Evolutionary conservation across 768 basidiomycete species (phyloP).

Genomic region (Boletus rubroflammeus): DNA sequence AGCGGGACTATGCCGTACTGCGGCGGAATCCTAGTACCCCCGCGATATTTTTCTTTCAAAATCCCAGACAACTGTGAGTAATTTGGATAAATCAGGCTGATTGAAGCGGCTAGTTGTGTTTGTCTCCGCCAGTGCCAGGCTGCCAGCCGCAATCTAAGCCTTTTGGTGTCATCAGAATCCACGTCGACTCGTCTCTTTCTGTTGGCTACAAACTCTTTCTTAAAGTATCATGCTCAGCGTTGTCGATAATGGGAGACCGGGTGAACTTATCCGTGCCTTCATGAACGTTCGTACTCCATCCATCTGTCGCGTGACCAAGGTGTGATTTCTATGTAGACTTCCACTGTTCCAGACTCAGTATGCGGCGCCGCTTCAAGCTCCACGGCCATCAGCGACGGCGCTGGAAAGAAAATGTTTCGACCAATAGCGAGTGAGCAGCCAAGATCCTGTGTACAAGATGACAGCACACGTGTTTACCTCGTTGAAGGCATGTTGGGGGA

Average conservation of each 20-base stretch:
- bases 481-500: conserved; percentile 8
- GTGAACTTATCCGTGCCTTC: background rate
- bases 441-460: background rate
- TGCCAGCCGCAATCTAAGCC: background rate
- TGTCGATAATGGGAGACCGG: background rate
- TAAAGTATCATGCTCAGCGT: background rate
- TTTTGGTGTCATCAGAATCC: background rate
- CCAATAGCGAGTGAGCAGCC: background rate
- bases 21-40: conserved; percentile 3
- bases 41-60: background rate
- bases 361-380: background rate
- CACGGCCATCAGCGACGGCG: conserved; percentile 13
- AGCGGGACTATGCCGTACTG: background rate
- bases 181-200: background rate
- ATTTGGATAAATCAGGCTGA: background rate
- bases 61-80: background rate
- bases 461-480: conserved; percentile 20
- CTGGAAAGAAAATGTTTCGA: background rate
- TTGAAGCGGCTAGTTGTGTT: conserved; percentile 8
- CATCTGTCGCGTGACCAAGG: background rate
- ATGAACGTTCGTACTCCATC: no score
- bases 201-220: background rate
- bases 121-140: conserved; percentile 5
- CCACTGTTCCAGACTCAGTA: background rate
- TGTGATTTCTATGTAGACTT: background rate